Evolutionary conservation across 352 stramenopile species (phyloP).

Genomic region (Globisporangium rhizosaccharum): DNA sequence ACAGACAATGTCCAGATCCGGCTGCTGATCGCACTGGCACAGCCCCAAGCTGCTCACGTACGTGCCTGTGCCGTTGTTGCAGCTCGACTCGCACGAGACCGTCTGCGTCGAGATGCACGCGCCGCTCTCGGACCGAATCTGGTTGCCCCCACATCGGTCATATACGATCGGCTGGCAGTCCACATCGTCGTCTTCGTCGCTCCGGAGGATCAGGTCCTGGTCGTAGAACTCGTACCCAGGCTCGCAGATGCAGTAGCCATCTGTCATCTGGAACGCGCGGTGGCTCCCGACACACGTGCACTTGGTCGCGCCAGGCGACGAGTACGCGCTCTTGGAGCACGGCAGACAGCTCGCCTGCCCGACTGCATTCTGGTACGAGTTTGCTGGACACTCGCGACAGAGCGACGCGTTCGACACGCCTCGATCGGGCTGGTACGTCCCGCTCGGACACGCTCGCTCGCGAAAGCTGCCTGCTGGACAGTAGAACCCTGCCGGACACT

Average conservation of each 20-base stretch:
- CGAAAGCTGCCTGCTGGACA: conserved; percentile 55
- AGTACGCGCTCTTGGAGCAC: conserved; percentile 83
- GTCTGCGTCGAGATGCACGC: conserved; percentile 45
- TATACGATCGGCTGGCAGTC: conserved; percentile 93
- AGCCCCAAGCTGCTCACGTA: conserved; percentile 77
- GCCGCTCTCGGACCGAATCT: conserved; percentile 75
- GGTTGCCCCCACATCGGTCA: conserved; percentile 58
- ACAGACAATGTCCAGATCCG: conserved; percentile 74
- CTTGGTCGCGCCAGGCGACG: conserved; percentile 37
- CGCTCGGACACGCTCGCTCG: conserved; percentile 66
- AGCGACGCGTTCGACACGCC: conserved; percentile 37
- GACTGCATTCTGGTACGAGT: conserved; percentile 72
- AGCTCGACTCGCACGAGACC: conserved; percentile 48
- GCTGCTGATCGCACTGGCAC: conserved; percentile 81
- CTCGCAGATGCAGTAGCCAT: conserved; percentile 90
- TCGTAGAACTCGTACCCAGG: conserved; percentile 91
- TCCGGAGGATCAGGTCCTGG: conserved; percentile 70
- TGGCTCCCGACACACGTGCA: conserved; percentile 86
- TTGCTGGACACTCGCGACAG: conserved; percentile 59
- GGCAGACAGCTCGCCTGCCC: conserved; percentile 74
- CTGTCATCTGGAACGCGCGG: conserved; percentile 87
- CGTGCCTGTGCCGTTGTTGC: conserved; percentile 61
- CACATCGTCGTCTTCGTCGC: conserved; percentile 78
- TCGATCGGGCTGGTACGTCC: conserved; percentile 63
- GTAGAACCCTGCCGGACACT: conserved; percentile 73